Percentiles rank a stretch among this genome's conserved stretches.
These are phyloP conservation scores for Telopea speciosissima DNA, from an alignment of 177 flowering plant genomes.

Conservation along the genomic window DNA sequence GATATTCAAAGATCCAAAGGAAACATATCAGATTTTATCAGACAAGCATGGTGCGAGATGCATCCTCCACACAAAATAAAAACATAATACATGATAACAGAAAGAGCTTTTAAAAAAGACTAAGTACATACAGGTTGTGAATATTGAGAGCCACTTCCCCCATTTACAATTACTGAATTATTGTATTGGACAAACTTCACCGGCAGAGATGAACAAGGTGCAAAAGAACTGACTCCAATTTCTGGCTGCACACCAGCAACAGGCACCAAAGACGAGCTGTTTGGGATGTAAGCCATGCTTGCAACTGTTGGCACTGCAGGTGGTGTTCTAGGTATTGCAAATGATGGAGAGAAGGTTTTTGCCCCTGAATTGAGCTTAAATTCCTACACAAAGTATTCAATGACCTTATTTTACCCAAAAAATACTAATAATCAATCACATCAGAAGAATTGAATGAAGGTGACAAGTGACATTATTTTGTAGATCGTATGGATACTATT, in stretches of 20 bases:
- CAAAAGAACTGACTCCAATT: conserved; percentile 33
- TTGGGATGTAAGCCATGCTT: conserved; percentile 39
- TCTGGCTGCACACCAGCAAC: conserved; percentile 43
- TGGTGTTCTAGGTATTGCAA: conserved; percentile 28
- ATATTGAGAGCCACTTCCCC: conserved; percentile 43
- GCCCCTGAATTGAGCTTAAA: conserved; percentile 88
- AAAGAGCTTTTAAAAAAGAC: not conserved
- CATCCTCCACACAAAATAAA: not conserved
- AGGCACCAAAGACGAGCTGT: conserved; percentile 32
- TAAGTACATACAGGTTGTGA: conserved; percentile 53
- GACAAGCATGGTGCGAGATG: not conserved
- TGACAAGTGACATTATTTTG: not conserved
- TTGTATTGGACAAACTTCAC: conserved; percentile 43
- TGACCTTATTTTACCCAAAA: not conserved
- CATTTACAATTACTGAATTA: conserved; percentile 35
- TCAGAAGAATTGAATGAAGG: too few species aligned
- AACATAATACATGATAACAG: not conserved
- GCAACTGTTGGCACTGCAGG: conserved; percentile 27
- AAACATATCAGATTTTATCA: too few species aligned
- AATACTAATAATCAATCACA: too few species aligned
- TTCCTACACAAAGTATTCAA: conserved; percentile 33
- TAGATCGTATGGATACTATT: not conserved
- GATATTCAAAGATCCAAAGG: too few species aligned
- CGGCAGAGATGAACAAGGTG: conserved; percentile 43
- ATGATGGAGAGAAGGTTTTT: conserved; percentile 62